Evolutionary conservation across 768 basidiomycete species (phyloP), one percentile per base, ranked within the genome.

Genomic region (Lactarius deliciosus): DNA sequence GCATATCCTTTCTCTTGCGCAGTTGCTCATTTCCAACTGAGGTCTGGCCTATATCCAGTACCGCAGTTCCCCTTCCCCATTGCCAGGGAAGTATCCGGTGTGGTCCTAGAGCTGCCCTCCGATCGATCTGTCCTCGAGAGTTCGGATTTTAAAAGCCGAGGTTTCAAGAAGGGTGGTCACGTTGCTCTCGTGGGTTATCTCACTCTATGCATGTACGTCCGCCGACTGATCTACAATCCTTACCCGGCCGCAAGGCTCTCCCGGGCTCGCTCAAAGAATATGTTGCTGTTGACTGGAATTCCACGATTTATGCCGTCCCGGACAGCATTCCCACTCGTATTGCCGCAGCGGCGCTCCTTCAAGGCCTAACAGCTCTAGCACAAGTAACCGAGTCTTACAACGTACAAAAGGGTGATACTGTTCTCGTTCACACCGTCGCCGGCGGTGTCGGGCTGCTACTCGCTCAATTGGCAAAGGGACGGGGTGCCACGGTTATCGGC

Each of bases 401-500:
- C 54, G 90, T 96, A 64, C 83, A 94, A 75, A 84, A 83, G 71
- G 90, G 85, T 1, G 94, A 96, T 72, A 83, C 79, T 57, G 86
- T 96, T 63, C 82, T 96, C 58, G 83, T 98, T 2, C 92, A 97
- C 74, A 96, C 96, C 38, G 84, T 96, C 40, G 95, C 96, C 0
- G 96, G 96, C 38, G 95, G 96, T 13, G 81, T 97, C 11, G 96
- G 87, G 2, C 79, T 89, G 32, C 74, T 89, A 36, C 81, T 88
- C 63, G 80, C 84, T 10, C 89, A 96, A 78, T 74, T 91, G 38
- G 86, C 86, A 45, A 88, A 85, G 74, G 79, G 81, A 54, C 80
- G 85, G 22, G 96, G 96, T 6, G 96, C 91, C 1, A 89, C 86
- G 10, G 92, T 98, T 30, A 96, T 99, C 71, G 96, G 94, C 1